phyloP scores from a whole-genome alignment of 495 filamentous ascomycete species.

The Amphirosellinia nigrospora region DNA sequence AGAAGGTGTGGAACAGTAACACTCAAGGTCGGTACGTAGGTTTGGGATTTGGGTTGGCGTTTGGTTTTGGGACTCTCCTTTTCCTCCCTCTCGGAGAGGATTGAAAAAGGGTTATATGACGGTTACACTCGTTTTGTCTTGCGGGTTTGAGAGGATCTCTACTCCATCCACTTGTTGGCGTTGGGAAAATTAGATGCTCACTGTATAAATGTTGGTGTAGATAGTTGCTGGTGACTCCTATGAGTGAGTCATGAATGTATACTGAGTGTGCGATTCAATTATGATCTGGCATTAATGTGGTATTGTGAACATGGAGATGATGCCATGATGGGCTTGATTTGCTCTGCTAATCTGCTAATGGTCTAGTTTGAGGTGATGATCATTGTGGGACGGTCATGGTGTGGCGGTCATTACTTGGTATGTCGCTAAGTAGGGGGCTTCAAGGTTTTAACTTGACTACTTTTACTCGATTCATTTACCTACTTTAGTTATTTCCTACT shows the following conservation, averaged over 20 bases:
- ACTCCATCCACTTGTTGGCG: background rate
- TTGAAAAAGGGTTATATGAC: no score
- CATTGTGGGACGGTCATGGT: background rate
- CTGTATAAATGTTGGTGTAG: background rate
- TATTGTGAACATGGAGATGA: background rate
- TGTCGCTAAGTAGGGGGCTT: no score
- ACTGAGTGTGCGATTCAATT: background rate
- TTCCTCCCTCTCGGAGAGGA: no score
- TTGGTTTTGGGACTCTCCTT: no score
- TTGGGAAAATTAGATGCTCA: background rate
- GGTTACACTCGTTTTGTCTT: constrained; percentile 5
- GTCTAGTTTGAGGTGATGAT: background rate
- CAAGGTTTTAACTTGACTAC: background rate
- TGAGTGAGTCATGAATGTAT: background rate
- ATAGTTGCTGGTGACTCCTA: background rate
- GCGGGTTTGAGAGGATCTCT: background rate
- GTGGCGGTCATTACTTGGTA: no score
- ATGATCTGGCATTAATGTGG: background rate
- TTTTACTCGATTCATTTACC: background rate
- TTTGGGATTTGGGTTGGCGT: constrained; percentile 2
- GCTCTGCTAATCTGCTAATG: background rate
- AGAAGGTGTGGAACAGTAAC: constrained; percentile 15
- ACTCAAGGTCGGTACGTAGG: background rate
- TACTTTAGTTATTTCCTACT: no score
- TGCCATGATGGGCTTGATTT: background rate